Evolutionary conservation across 2,329 filamentous ascomycete species (phyloP).

Genomic region (Hymenoscyphus infarciens): DNA sequence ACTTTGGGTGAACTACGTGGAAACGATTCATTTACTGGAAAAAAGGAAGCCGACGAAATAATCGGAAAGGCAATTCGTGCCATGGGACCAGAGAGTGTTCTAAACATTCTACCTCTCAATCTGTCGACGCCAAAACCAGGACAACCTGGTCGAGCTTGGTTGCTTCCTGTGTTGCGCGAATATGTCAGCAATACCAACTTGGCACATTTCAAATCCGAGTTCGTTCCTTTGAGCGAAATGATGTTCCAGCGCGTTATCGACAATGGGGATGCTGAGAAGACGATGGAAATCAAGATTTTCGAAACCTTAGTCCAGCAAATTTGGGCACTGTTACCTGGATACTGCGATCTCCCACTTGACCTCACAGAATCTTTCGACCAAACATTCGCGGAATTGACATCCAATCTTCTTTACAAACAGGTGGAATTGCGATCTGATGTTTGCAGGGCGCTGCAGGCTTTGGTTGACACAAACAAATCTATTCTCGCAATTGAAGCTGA

Average conservation of each 20-base stretch:
- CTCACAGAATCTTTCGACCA: conserved; percentile 76
- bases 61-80: conserved; percentile 83
- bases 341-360: conserved; percentile 89
- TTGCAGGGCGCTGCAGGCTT: conserved; percentile 77
- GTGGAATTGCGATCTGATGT: conserved; percentile 82
- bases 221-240: conserved; percentile 83
- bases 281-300: conserved; percentile 95
- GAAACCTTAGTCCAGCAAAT: conserved; percentile 94
- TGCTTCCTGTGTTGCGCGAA: conserved; percentile 87
- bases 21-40: conserved; percentile 84
- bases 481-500: conserved; percentile 67
- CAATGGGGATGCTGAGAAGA: conserved; percentile 78
- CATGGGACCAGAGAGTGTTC: conserved; percentile 83
- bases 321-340: conserved; percentile 90
- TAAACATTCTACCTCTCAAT: conserved; percentile 82
- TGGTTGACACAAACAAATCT: conserved; percentile 89
- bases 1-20: conserved; percentile 82
- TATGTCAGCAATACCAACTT: conserved; percentile 86
- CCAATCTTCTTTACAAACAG: conserved; percentile 90
- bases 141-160: conserved; percentile 85
- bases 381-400: conserved; percentile 80
- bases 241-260: conserved; percentile 89
- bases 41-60: conserved; percentile 91
- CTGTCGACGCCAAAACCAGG: conserved; percentile 72
- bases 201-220: conserved; percentile 77